Evolutionary conservation across 192 early-diverging fungal species (phyloP), one percentile per base, ranked within the genome.

Genomic region (Entomortierella lignicola): DNA sequence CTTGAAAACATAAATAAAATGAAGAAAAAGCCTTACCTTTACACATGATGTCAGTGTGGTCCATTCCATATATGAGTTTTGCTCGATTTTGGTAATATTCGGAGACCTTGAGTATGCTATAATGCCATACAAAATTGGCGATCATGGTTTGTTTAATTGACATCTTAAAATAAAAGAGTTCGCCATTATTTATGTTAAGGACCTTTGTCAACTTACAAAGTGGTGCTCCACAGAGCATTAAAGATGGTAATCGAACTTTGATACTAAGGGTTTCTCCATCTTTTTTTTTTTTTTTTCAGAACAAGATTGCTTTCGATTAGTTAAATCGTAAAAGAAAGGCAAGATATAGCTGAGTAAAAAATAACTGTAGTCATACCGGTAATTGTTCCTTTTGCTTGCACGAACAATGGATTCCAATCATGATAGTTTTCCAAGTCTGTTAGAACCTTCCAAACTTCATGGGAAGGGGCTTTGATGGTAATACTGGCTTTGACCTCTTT

Each of bases 391-490:
- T 63, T 69, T 34, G 60, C 66, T 4, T 59, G 44, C 17, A 60
- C 55, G n/a, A 77, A 47, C 47, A 77, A 29, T 2, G 74, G 74
- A 31, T 77, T 77, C 74, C 74, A 77, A 23, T 77, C 61, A 31
- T 55, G 61, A 23, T 77, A 77, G 37, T 42, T 52, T 2, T 43
- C 34, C 8, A 77, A 32, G 43, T 77, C 74, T n/a, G 74, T 77
- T 12, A 77, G 66, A 30, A 69, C 66, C 11, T 58, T 34, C 74
- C 74, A 77, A 1, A 77, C 66, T 29, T 64, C 66, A 3, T 50
- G 26, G 7, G 74, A 66, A 53, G 53, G 43, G 4, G 74, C 74
- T 12, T 41, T n/a, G 18, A 77, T 77, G 47, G 60, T 64, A 47
- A 63, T 77, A 18, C 60, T 77, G 12, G 61, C 66, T 39, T 77